Evolutionary conservation across 495 filamentous ascomycete species (phyloP), one percentile per base, ranked within the genome.

Genomic region (Penicillium canescens): DNA sequence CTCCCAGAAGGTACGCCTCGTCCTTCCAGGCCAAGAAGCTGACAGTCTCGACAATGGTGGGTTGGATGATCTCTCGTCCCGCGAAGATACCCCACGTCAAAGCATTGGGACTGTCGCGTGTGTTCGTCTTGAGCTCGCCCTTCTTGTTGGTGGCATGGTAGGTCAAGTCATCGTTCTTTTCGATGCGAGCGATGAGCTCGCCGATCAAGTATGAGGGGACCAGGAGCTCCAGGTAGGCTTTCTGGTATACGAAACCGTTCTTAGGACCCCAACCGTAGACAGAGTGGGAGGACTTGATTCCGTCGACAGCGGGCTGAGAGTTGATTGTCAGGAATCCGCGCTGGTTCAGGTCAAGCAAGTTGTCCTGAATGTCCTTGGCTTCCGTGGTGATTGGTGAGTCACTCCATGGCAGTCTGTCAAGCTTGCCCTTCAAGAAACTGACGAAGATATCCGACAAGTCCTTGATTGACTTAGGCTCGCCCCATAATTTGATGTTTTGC

Each of bases 61-160:
- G 95, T 68, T 99, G 95, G 40, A 99, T 91, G 64, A 99, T 97
- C 70, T 99, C 95, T 66, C 96, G 94, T 33, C 94, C 94, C 10
- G 95, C 92, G 76, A 97, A 99, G 40, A 98, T 96, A 71, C 95
- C 95, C 95, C 95, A 99, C 4, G 95, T 99, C 44, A 99, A 86
- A 10, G 95, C 95, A 62, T 98, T 99, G 21, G 95, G 95, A 12
- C 88, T 91, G 35, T 83, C 84, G 21, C 81, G 82, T 11, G 89
- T 82, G 62, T 98, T 97, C n/a, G 91, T 95, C 61, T 84, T 82
- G 48, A 98, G 78, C 52, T 86, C 82, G 12, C 92, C 92, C 2
- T 78, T 75, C 66, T 89, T 90, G 52, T 87, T 91, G 36, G 96
- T 90, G 34, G 91, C 90, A 58, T 96, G 95, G 73, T 95, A 99